Percentiles rank a stretch among this genome's conserved stretches.
These are phyloP conservation scores for Adansonia digitata DNA, from an alignment of 345 rosid species.

Conservation along the genomic window DNA sequence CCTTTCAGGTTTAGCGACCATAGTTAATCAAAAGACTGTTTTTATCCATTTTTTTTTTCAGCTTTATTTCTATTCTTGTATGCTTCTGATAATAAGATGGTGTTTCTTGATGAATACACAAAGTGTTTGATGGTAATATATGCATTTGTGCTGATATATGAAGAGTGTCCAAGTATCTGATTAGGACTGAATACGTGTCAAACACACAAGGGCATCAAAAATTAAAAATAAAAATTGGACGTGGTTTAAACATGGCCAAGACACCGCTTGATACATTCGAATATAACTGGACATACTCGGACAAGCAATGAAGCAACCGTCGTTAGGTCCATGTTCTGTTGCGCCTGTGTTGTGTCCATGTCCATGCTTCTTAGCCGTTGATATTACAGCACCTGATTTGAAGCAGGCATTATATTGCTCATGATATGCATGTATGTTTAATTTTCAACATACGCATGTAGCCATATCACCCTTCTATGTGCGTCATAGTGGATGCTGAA, in stretches of 20 bases:
- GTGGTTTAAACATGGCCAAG: no score
- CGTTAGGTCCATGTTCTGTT: no score
- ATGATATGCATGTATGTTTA: not conserved
- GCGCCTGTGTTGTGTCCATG: no score
- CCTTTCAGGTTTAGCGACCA: not conserved
- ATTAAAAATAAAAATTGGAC: no score
- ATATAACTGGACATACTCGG: no score
- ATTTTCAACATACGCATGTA: not conserved
- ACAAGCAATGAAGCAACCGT: no score
- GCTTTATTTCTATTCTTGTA: not conserved
- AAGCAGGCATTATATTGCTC: not conserved
- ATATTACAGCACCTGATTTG: not conserved
- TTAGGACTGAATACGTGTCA: no score
- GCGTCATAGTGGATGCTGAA: no score
- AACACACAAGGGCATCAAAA: no score
- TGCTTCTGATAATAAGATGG: not conserved
- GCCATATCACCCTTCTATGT: not conserved
- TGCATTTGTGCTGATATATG: not conserved
- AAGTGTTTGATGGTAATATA: not conserved
- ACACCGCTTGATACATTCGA: no score
- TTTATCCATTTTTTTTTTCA: not conserved
- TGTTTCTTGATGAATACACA: not conserved
- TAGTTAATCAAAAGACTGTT: not conserved
- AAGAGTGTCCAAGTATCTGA: no score
- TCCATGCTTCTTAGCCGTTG: no score